Evolutionary conservation across 1,139 yeast genomes (phyloP).

Genomic region (Candida albicans): DNA sequence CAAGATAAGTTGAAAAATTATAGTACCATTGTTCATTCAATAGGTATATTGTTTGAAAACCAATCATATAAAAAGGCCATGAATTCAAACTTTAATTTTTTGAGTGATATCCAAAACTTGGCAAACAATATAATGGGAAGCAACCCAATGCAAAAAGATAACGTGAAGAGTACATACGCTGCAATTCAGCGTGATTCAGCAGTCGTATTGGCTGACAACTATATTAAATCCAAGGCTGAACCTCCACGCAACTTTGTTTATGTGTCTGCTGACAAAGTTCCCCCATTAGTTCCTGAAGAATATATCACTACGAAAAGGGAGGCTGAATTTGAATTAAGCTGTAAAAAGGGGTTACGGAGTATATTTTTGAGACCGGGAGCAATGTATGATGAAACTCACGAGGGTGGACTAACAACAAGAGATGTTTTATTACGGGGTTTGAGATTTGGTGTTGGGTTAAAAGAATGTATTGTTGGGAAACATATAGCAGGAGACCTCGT

Average conservation of each 20-base stretch:
- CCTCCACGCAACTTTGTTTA: slow-evolving; percentile 59
- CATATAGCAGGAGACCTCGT: slow-evolving; percentile 45
- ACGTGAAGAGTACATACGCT: slow-evolving; percentile 50
- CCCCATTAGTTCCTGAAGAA: slow-evolving; percentile 65
- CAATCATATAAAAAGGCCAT: slow-evolving; percentile 60
- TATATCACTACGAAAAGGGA: slow-evolving; percentile 75
- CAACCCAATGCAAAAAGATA: slow-evolving; percentile 54
- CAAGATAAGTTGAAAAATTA: slow-evolving; percentile 44
- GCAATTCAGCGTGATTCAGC: slow-evolving; percentile 74
- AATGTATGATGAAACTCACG: slow-evolving; percentile 62
- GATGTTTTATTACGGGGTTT: slow-evolving; percentile 28
- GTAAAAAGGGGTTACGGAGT: slow-evolving; percentile 49
- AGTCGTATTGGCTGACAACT: slow-evolving; percentile 58
- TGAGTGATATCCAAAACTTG: slow-evolving; percentile 31
- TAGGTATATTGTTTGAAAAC: slow-evolving; percentile 74
- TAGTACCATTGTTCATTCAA: slow-evolving; percentile 76
- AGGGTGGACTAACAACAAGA: slow-evolving; percentile 27
- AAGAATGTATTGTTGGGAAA: slow-evolving; percentile 35
- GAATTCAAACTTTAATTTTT: slow-evolving; percentile 40
- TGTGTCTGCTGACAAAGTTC: slow-evolving; percentile 75
- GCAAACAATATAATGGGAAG: slow-evolving; percentile 29
- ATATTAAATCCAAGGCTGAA: slow-evolving; percentile 27
- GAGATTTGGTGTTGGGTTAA: slow-evolving; percentile 41
- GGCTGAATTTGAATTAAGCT: slow-evolving; percentile 63
- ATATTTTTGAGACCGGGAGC: slow-evolving; percentile 78